A percentile compares a stretch with the other conserved stretches of the same genome.
These are phyloP conservation scores for Skeletonema grethae DNA, from an alignment of 108 stramenopile species.

Conservation along the genomic window DNA sequence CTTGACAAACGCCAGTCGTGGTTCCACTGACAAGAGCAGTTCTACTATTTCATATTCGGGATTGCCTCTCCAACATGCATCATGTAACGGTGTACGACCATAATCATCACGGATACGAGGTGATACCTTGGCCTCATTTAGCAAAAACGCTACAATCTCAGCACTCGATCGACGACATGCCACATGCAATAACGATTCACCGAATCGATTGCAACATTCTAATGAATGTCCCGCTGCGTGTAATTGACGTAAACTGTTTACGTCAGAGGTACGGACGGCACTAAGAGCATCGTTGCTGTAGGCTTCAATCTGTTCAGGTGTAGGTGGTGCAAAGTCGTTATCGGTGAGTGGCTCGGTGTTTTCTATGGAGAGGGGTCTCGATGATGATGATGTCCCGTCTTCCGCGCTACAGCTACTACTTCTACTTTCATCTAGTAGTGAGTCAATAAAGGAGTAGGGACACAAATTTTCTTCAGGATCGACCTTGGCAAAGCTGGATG, in stretches of 20 bases:
- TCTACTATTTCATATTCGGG: constrained; percentile 62
- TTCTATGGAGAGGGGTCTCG: neutral
- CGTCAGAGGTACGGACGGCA: constrained; percentile 59
- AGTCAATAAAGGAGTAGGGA: neutral
- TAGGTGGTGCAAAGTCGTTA: constrained; percentile 22
- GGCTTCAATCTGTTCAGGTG: constrained; percentile 60
- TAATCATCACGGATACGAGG: constrained; percentile 79
- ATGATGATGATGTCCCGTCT: neutral
- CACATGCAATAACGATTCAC: constrained; percentile 84
- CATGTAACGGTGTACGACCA: constrained; percentile 88
- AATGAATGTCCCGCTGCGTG: constrained; percentile 32
- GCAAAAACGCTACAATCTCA: constrained; percentile 62
- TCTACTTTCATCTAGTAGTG: neutral
- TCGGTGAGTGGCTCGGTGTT: constrained; percentile 9
- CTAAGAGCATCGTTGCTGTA: constrained; percentile 58
- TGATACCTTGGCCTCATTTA: constrained; percentile 51
- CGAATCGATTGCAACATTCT: constrained; percentile 81
- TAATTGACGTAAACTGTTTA: constrained; percentile 49
- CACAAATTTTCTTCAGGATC: neutral
- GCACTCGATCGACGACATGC: constrained; percentile 79
- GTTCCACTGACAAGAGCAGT: constrained; percentile 59
- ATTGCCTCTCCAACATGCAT: constrained; percentile 83
- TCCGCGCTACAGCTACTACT: too few relatives aligned
- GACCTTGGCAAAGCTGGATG: neutral
- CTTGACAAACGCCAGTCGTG: constrained; percentile 56